Percentiles rank a stretch among this genome's conserved stretches.
phyloP scores from a whole-genome alignment of 2,329 filamentous ascomycete species.

The Xylaria digitata region DNA sequence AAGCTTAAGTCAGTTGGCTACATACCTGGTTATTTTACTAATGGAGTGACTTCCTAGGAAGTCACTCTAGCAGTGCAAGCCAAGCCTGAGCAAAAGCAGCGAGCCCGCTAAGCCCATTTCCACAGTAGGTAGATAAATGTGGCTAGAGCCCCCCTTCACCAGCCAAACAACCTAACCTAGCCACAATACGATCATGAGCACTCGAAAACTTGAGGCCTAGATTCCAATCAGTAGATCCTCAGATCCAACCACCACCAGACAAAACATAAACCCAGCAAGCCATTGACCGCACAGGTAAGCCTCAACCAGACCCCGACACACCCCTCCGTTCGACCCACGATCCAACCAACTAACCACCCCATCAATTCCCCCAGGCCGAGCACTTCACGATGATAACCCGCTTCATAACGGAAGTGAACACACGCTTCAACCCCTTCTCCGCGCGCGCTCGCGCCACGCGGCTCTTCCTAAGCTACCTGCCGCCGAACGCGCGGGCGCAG shows the following conservation, averaged over 20 bases:
- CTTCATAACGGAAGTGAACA: slow-evolving; percentile 87
- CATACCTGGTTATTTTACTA: too few relatives aligned
- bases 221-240: too few relatives aligned
- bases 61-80: too few relatives aligned
- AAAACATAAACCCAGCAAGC: neutral
- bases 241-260: neutral
- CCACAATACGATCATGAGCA: slow-evolving; percentile 30
- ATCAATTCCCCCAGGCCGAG: slow-evolving; percentile 5
- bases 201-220: slow-evolving; percentile 24
- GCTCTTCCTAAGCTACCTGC: slow-evolving; percentile 86
- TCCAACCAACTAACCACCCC: neutral
- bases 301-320: neutral
- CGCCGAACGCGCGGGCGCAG: slow-evolving; percentile 77
- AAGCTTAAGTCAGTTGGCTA: too few relatives aligned
- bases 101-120: too few relatives aligned
- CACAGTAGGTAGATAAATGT: too few relatives aligned
- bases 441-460: slow-evolving; percentile 82
- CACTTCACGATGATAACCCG: slow-evolving; percentile 76
- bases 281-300: slow-evolving; percentile 20
- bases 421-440: slow-evolving; percentile 94
- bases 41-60: too few relatives aligned
- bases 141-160: slow-evolving; percentile 12
- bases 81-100: too few relatives aligned
- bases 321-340: neutral
- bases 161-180: slow-evolving; percentile 16